A percentile compares a stretch with the other conserved stretches of the same genome.
Conservation (phyloP, 139 green algal genomes). For the Chlamydomonas incerta region DNA sequence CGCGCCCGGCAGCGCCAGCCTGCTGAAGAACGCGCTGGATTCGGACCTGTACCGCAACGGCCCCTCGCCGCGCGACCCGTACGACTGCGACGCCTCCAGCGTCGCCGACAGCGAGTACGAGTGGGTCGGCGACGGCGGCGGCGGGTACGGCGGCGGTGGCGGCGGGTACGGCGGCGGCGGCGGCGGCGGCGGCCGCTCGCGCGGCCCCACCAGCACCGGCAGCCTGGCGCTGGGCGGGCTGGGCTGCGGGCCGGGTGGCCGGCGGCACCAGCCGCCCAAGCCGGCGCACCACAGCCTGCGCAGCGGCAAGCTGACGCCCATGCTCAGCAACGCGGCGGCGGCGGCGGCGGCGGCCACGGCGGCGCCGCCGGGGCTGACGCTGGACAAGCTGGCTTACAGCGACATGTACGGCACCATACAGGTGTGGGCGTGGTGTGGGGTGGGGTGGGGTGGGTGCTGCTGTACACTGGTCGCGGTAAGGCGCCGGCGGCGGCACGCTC, state of each 20-base stretch:
- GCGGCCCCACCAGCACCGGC: too few species aligned
- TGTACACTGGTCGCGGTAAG: too few species aligned
- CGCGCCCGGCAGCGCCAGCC: neutral
- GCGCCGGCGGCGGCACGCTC: too few species aligned
- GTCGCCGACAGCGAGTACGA: neutral
- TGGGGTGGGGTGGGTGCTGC: too few species aligned
- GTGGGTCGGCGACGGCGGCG: neutral
- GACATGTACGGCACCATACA: constrained; percentile 48
- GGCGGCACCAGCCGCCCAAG: neutral
- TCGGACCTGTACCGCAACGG: constrained; percentile 30
- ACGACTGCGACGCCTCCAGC: neutral
- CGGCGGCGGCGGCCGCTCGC: too few species aligned
- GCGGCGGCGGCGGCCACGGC: neutral
- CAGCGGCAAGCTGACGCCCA: neutral
- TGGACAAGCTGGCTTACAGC: constrained; percentile 55
- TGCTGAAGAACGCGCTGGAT: constrained; percentile 24
- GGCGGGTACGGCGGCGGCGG: neutral
- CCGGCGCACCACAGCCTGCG: neutral
- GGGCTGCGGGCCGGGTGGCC: too few species aligned
- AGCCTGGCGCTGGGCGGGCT: too few species aligned
- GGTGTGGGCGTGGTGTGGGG: neutral
- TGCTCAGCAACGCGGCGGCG: neutral
- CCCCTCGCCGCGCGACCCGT: neutral
- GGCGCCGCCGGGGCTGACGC: constrained; percentile 40
- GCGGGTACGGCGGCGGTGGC: neutral